phyloP scores from a whole-genome alignment of 345 rosid species.

The Limnanthes douglasii region DNA sequence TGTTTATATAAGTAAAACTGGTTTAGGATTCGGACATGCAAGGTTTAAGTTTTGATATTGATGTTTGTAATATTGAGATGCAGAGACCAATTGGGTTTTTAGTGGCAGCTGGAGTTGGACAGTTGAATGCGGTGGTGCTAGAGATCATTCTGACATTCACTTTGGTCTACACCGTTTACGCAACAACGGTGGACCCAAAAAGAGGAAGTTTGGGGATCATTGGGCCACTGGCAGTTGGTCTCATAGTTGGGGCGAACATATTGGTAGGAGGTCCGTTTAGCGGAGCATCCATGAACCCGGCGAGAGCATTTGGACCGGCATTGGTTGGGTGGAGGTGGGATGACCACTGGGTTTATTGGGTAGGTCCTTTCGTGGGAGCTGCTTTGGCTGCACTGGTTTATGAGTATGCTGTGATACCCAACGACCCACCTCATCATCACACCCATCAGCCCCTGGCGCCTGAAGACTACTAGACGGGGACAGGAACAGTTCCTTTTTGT shows the following conservation, averaged over 20 bases:
- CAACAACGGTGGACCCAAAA: conserved; percentile 21
- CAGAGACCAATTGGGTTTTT: conserved; percentile 56
- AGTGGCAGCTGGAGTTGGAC: conserved; percentile 34
- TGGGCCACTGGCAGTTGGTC: conserved; percentile 18
- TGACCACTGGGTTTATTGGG: conserved; percentile 20
- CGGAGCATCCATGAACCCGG: conserved; percentile 23
- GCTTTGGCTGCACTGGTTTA: conserved; percentile 25
- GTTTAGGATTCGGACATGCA: too few relatives aligned
- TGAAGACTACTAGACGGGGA: conserved; percentile 57
- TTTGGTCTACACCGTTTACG: conserved; percentile 16
- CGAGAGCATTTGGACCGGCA: conserved; percentile 24
- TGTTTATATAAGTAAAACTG: too few relatives aligned
- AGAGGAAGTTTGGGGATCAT: conserved; percentile 17
- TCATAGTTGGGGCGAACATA: conserved; percentile 16
- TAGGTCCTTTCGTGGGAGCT: conserved; percentile 20
- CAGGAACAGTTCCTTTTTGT: too few relatives aligned
- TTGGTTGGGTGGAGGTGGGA: conserved; percentile 23
- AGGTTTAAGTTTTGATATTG: not conserved
- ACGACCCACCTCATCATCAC: conserved; percentile 18
- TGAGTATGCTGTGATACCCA: conserved; percentile 40
- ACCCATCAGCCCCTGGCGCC: conserved; percentile 69
- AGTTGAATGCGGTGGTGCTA: conserved; percentile 21
- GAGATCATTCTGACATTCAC: conserved; percentile 20
- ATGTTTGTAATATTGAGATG: conserved; percentile 3
- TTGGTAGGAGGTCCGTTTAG: conserved; percentile 20